Evolutionary conservation across 1,139 yeast species (phyloP).

Genomic region (Candida sp.): DNA sequence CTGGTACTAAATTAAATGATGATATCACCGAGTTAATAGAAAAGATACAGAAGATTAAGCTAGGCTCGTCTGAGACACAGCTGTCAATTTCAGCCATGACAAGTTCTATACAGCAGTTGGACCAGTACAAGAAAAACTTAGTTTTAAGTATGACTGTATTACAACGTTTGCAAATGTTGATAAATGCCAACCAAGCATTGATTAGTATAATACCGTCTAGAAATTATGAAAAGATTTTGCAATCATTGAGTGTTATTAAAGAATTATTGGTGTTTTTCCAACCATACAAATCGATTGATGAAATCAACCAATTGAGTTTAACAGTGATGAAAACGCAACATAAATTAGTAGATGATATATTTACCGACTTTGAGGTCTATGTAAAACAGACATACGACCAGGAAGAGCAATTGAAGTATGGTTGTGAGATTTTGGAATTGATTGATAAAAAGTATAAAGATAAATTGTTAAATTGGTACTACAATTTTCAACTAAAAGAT

Average conservation of each 20-base stretch:
- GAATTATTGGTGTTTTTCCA: slow-evolving; percentile 77
- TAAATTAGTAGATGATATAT: slow-evolving; percentile 67
- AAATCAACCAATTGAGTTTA: slow-evolving; percentile 68
- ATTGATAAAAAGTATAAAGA: slow-evolving; percentile 60
- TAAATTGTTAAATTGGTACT: slow-evolving; percentile 71
- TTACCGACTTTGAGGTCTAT: slow-evolving; percentile 64
- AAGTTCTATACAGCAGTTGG: slow-evolving; percentile 71
- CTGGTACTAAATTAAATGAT: slow-evolving; percentile 25
- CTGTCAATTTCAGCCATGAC: slow-evolving; percentile 67
- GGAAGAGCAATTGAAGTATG: slow-evolving; percentile 43
- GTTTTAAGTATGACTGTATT: slow-evolving; percentile 82
- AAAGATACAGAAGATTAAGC: slow-evolving; percentile 23
- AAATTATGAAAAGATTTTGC: slow-evolving; percentile 65
- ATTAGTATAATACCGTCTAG: slow-evolving; percentile 39
- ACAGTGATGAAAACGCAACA: slow-evolving; percentile 63
- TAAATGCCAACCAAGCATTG: slow-evolving; percentile 72
- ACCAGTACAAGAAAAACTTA: slow-evolving; percentile 77
- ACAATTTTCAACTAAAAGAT: slow-evolving; percentile 67
- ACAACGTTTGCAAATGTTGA: slow-evolving; percentile 82
- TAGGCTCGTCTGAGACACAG: slow-evolving; percentile 46
- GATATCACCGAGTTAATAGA: slow-evolving; percentile 48
- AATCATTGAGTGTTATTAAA: slow-evolving; percentile 70
- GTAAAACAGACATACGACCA: slow-evolving; percentile 12
- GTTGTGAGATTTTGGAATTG: slow-evolving; percentile 70
- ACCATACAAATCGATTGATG: slow-evolving; percentile 80